Base-by-base conservation (phyloP, 2,329 filamentous ascomycete genomes). In the Nigrospora osmanthi region DNA sequence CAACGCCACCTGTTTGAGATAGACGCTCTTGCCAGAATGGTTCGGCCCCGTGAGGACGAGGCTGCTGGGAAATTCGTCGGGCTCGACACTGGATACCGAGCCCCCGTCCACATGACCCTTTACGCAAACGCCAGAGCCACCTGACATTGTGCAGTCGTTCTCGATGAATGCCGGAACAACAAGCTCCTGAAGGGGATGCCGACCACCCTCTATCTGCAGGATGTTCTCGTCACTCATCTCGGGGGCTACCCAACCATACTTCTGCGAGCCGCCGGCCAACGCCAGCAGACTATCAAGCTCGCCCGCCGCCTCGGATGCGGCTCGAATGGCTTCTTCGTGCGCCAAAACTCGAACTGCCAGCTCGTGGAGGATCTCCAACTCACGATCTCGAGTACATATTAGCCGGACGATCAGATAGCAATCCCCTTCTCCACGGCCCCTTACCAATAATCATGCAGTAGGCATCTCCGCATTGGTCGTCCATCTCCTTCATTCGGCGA, bases 1-100 rank as follows among this genome's bases (percentile, higher is more conserved):
- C 41, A 96, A 69, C 5, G 90, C 93, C 31, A 88, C 80, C 61
- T 98, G 91, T 63, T 95, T 98, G 59, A 97, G 75, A 63, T 95
- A 97, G 0, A 97, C 80, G 54, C 89, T 97, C 64, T 98, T 98
- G 0, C 93, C 93, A 0, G 93, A 97, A 61, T 93, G 94, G 55
- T 98, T 98, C 5, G 93, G 90, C 0, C 93, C 93, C 0, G 93
- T 97, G 55, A 98, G 65, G 6, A 96, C 69, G 12, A 96, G 61
- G 66, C 89, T 84, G 51, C 78, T 88, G 12, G 86, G 81, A 3
- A 62, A 52, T 6, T 52, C 47, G 15, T 43, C 44, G 9, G 44
- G 47, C 23, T 40, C 44, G 23, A 28, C 23, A 7, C 23, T 28
- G 23, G 23, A 28, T 7, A 28, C 23, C 23, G 23, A 28, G 23